These are phyloP conservation scores for Pichia phayaonensis DNA, from an alignment of 805 yeast genomes.

Conservation along the genomic window DNA sequence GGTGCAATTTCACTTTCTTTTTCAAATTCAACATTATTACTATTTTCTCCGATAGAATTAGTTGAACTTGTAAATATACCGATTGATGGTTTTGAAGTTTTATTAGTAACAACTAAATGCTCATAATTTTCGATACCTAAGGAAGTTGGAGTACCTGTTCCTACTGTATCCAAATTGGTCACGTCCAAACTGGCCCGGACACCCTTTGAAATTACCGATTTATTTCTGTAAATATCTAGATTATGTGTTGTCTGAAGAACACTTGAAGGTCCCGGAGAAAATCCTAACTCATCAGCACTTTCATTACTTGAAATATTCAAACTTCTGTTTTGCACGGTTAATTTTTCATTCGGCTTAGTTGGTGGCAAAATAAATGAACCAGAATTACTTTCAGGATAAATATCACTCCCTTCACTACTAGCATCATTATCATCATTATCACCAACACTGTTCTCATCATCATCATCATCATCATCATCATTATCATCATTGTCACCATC, in stretches of 20 bases:
- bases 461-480: constrained; percentile 2
- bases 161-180: background rate
- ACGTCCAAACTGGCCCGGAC: background rate
- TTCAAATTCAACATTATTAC: background rate
- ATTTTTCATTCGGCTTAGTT: background rate
- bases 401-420: background rate
- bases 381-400: background rate
- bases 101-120: constrained; percentile 3
- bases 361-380: background rate
- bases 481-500: background rate
- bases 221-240: constrained; percentile 6
- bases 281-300: constrained; percentile 7
- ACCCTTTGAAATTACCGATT: constrained; percentile 1
- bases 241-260: background rate
- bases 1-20: constrained; percentile 1
- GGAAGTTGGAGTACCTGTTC: constrained; percentile 3
- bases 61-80: background rate
- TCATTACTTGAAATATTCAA: background rate
- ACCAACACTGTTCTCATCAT: constrained; percentile 1
- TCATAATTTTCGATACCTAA: background rate
- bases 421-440: background rate
- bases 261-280: constrained; percentile 7
- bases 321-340: background rate
- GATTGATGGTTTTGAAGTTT: background rate
- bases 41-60: background rate